phyloP scores from a whole-genome alignment of 768 basidiomycete species.

The Hypsizygus marmoreus region DNA sequence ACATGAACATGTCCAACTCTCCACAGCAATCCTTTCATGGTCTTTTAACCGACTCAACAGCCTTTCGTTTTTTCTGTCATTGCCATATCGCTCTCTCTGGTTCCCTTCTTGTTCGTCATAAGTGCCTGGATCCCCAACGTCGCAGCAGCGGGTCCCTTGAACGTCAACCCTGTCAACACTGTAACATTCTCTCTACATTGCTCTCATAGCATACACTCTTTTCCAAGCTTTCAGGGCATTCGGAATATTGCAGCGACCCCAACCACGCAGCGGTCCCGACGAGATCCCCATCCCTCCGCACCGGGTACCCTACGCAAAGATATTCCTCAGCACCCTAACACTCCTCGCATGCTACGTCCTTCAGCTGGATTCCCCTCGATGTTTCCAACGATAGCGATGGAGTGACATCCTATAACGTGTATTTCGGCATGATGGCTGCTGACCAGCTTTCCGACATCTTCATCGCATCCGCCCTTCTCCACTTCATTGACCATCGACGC shows the following conservation, averaged over 20 bases:
- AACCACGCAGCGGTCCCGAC: neutral
- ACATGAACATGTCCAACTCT: neutral
- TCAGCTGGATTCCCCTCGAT: slow-evolving; percentile 7
- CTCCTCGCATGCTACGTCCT: slow-evolving; percentile 4
- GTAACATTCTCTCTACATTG: slow-evolving; percentile 6
- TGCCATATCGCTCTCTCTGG: neutral
- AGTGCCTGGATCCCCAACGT: neutral
- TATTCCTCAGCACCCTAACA: slow-evolving; percentile 5
- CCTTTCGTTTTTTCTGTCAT: neutral
- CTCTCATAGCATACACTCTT: slow-evolving; percentile 2
- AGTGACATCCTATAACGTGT: neutral
- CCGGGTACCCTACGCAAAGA: slow-evolving; percentile 1
- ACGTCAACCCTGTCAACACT: slow-evolving; percentile 2
- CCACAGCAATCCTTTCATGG: neutral
- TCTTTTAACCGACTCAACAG: neutral
- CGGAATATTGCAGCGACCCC: neutral
- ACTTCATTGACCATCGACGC: slow-evolving; percentile 8
- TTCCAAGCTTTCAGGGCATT: slow-evolving; percentile 7
- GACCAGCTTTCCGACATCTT: slow-evolving; percentile 9
- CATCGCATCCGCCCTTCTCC: slow-evolving; percentile 5
- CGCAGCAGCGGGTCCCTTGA: neutral
- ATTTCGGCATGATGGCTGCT: neutral
- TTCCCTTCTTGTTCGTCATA: neutral
- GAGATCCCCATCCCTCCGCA: neutral
- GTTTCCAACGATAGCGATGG: slow-evolving; percentile 1